Evolutionary conservation across 1,284 basidiomycete genomes (phyloP).

Genomic region (Leucoagaricus sp.): DNA sequence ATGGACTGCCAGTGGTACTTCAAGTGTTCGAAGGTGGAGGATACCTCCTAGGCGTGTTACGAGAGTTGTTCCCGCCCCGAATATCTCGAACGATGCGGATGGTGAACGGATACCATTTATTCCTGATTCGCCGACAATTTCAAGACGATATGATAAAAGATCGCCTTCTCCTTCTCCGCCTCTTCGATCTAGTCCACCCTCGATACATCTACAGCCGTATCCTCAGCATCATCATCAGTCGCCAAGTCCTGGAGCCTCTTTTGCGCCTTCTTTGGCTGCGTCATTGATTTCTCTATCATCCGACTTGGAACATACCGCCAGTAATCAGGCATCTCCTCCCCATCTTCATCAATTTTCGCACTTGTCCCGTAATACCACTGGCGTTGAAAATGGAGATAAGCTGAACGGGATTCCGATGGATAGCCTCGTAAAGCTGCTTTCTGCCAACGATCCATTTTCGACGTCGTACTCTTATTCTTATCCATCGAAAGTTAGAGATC

Average conservation of each 20-base stretch:
- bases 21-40: conserved; percentile 83
- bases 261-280: conserved; percentile 34
- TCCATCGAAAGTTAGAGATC: conserved; percentile 45
- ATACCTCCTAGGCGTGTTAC: conserved; percentile 49
- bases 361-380: background rate
- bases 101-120: conserved; percentile 19
- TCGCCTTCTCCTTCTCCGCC: background rate
- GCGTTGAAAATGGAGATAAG: conserved; percentile 13
- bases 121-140: conserved; percentile 14
- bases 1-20: conserved; percentile 89
- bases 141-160: conserved; percentile 12
- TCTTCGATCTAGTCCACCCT: too few relatives aligned
- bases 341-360: background rate
- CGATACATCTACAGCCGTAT: conserved; percentile 22
- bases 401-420: conserved; percentile 75
- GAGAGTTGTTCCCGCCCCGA: conserved; percentile 31
- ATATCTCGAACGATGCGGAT: conserved; percentile 25
- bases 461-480: conserved; percentile 44
- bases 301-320: conserved; percentile 17
- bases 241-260: conserved; percentile 26
- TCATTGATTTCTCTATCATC: conserved; percentile 37
- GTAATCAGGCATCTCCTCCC: background rate
- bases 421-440: conserved; percentile 76
- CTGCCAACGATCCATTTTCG: conserved; percentile 74
- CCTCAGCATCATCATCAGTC: conserved; percentile 29